A percentile compares a stretch with the other conserved stretches of the same genome.
phyloP scores from a whole-genome alignment of 306 rosid species.

The Fragaria nilgerrensis region DNA sequence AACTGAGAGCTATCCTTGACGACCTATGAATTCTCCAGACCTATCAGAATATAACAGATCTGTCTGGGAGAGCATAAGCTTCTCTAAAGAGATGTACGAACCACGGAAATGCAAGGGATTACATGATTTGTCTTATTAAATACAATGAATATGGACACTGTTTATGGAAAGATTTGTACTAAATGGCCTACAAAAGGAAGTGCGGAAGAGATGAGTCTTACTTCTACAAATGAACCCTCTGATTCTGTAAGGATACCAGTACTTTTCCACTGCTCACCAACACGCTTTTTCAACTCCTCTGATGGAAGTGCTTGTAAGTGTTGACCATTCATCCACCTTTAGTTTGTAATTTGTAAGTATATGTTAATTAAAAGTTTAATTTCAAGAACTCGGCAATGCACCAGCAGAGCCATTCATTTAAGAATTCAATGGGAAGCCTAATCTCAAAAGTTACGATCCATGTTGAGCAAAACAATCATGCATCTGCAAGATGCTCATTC shows the following conservation, averaged over 20 bases:
- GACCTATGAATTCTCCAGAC: background rate
- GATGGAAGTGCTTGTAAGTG: conserved; percentile 72
- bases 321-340: conserved; percentile 99
- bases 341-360: conserved; percentile 14
- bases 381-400: background rate
- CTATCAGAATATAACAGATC: background rate
- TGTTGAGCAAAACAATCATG: background rate
- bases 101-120: conserved; percentile 7
- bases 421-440: conserved; percentile 20
- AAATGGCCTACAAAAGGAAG: background rate
- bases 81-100: background rate
- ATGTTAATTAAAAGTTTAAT: conserved; percentile 9
- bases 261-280: conserved; percentile 76
- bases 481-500: background rate
- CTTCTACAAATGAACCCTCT: conserved; percentile 66
- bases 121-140: background rate
- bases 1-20: background rate
- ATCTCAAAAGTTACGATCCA: background rate
- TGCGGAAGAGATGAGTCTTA: conserved; percentile 34
- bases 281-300: conserved; percentile 58
- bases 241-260: conserved; percentile 59
- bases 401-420: conserved; percentile 1
- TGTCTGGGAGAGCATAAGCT: background rate
- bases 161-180: background rate
- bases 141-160: background rate